Evolutionary conservation across 129 eudicot genomes (phyloP), one percentile per base, ranked within the genome.

Genomic region (Chrysanthemum seticuspe): DNA sequence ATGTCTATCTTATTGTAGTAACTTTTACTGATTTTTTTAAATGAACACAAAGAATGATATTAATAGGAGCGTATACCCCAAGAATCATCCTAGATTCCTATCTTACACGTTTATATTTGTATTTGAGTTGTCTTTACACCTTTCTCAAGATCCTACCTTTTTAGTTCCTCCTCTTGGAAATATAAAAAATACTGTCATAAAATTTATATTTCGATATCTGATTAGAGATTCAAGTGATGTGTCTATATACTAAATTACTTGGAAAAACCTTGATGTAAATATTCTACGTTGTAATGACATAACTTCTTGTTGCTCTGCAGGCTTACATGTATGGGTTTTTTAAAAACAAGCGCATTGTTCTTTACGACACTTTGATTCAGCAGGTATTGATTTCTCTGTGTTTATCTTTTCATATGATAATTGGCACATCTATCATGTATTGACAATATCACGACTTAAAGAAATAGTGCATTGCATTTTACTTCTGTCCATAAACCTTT

Each of bases 251-350:
- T 13, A 52, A 6, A 13, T 14, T 55, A 57, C 71, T 50, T 57
- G 45, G 47, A 8, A 40, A 40, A 40, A 48, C 27, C 49, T 23
- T 54, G 16, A 1, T 11, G 2, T 55, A 18, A 5, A 36, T 9
- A 0, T 13, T 55, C 36, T 70, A 29, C 34, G 6, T 2, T 77
- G 65, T 60, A 62, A 56, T 82, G 49, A 68, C 62, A 10, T 68
- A 40, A 55, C 62, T 19, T 15, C 64, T 23, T 53, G 51, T 61
- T 69, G 50, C 66, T 74, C 21, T 85, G 84, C 85, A 95, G 99
- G 99, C 99, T n/a, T 95, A 95, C 83, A 90, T 95, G 99, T 94
- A 94, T 74, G 99, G 99, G 44, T 94, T 94, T 82, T 94, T 94
- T 65, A 91, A 95, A 60, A 91, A 95, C 88, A 95, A 95, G 76